phyloP scores from a whole-genome alignment of 306 rosid species.

The Trichosanthes truncata region DNA sequence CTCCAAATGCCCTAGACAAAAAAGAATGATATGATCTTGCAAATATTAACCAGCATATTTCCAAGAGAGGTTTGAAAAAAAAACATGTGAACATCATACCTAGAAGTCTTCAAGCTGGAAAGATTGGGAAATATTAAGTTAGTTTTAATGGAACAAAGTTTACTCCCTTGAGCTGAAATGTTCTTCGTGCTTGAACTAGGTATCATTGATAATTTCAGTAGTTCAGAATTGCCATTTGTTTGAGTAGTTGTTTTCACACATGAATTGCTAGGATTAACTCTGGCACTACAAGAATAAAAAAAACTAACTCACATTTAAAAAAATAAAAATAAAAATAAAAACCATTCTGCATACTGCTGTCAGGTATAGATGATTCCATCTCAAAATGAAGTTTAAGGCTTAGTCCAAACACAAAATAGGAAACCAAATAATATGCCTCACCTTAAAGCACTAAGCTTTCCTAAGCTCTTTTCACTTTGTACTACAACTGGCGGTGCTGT shows the following conservation, averaged over 20 bases:
- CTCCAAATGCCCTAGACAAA: conserved; percentile 30
- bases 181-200: conserved; percentile 27
- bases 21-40: conserved; percentile 11
- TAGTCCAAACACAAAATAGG: not conserved
- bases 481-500: conserved; percentile 21
- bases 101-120: conserved; percentile 34
- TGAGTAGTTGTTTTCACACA: conserved; percentile 30
- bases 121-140: conserved; percentile 33
- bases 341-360: not conserved
- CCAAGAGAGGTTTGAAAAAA: conserved; percentile 7
- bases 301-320: not conserved
- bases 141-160: conserved; percentile 30
- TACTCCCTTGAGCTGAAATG: conserved; percentile 33
- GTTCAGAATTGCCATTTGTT: conserved; percentile 25
- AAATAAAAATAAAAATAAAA: not conserved
- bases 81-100: conserved; percentile 26
- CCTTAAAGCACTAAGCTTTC: conserved; percentile 30
- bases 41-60: conserved; percentile 2
- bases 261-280: conserved; percentile 30
- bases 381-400: not conserved
- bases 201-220: conserved; percentile 24
- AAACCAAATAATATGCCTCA: conserved; percentile 12
- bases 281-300: conserved; percentile 32
- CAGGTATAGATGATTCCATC: not conserved
- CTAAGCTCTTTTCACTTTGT: conserved; percentile 25